phyloP scores from a whole-genome alignment of 2,329 filamentous ascomycete genomes.

The Thielaviopsis musarum region DNA sequence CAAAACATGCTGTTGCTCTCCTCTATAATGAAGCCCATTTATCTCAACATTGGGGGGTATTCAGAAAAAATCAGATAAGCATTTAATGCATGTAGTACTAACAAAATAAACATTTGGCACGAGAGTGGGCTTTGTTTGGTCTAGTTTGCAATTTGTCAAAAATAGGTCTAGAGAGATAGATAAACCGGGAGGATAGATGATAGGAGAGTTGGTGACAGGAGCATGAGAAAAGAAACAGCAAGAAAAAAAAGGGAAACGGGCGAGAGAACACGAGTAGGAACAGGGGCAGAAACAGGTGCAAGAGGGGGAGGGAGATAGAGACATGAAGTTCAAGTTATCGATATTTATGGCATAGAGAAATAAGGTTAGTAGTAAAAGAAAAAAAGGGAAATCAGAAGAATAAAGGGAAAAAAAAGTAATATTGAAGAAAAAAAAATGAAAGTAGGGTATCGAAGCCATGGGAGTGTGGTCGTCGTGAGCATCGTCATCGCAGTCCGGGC shows the following conservation, averaged over 20 bases:
- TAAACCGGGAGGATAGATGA: not conserved
- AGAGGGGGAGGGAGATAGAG: not conserved
- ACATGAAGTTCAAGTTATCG: not conserved
- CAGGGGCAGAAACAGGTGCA: not conserved
- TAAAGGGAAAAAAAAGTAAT: slow-evolving; percentile 15
- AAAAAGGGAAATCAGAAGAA: slow-evolving; percentile 13
- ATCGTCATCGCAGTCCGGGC: slow-evolving; percentile 12
- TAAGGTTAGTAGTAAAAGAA: not conserved
- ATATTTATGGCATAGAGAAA: not conserved
- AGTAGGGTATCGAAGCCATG: slow-evolving; percentile 12
- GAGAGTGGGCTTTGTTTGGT: not conserved
- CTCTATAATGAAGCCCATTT: no score
- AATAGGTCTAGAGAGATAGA: not conserved
- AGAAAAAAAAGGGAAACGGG: not conserved
- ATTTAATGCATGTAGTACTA: not conserved
- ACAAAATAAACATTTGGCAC: not conserved
- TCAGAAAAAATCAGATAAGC: not conserved
- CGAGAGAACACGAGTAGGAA: not conserved
- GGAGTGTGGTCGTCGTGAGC: slow-evolving; percentile 10
- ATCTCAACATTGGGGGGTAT: not conserved
- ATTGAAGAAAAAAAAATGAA: slow-evolving; percentile 9
- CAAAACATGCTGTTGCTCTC: no score
- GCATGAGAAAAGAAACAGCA: not conserved
- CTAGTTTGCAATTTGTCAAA: not conserved
- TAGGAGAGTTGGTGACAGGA: not conserved